Evolutionary conservation across 768 basidiomycete genomes (phyloP), one percentile per base, ranked within the genome.

Genomic region (Steccherinum ochraceum): DNA sequence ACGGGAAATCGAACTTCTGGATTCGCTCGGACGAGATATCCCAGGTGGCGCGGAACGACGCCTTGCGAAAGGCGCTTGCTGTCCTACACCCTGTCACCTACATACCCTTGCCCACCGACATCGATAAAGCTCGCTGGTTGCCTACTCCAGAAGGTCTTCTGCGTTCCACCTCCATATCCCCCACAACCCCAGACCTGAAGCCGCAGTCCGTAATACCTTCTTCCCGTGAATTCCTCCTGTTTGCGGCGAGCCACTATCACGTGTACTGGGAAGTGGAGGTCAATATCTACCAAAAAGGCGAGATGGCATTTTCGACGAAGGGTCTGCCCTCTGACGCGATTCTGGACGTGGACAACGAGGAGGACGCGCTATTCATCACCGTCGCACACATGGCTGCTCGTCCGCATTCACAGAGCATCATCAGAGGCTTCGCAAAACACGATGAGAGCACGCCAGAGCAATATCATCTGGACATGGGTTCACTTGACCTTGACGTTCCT

Each of bases 1-100:
- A 42, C 41, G 65, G 65, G 2, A 30, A 41, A 26, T 56, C 53
- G 13, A 62, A 63, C 51, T 64, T 66, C 45, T 66, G 65, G 65
- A 44, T 66, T 5, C 49, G 57, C 23, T 52, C 64, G 5, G 57
- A 62, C 20, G 45, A 56, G 3, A 49, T 66, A 2, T 52, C 52
- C n/a, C 19, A 13, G 12, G 41, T 27, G 3, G 58, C 60, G 16
- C 55, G 63, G 21, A 30, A n/a, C 35, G n/a, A n/a, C 35, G 11
- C 35, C n/a, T 39, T 39, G n/a, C 35, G 35, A n/a, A 39, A 39
- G n/a, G 35, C n/a, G n/a, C 35, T 39, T 11, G 11, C 11, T 11
- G 11, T 11, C n/a, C 11, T 39, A n/a, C 35, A n/a, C 35, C n/a
- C 11, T 39, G 35, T 39, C 11, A 11, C 35, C 11, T 11, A 11